These are phyloP conservation scores for Darksidea phi DNA, from an alignment of 495 filamentous ascomycete genomes.

Conservation along the genomic window DNA sequence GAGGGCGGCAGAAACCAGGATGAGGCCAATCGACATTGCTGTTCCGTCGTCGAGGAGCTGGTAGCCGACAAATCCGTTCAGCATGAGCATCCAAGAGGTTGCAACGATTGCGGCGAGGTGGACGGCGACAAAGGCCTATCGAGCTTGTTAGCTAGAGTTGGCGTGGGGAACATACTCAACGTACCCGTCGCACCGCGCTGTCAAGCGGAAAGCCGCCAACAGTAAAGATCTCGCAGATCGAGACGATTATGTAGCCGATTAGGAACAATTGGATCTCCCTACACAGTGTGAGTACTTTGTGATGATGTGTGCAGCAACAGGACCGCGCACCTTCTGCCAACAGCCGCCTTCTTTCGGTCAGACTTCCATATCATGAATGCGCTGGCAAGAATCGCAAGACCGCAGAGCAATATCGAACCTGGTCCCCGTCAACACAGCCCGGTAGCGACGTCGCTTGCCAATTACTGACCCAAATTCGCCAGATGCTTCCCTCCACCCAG, in stretches of 20 bases:
- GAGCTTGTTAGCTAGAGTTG: constrained; percentile 26
- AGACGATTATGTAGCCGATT: constrained; percentile 78
- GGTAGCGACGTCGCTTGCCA: neutral
- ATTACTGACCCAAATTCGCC: constrained; percentile 77
- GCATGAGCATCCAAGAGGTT: constrained; percentile 83
- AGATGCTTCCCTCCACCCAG: constrained; percentile 63
- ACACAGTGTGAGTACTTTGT: constrained; percentile 10
- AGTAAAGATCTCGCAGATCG: constrained; percentile 95
- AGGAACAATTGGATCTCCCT: constrained; percentile 98
- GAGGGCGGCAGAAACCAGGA: constrained; percentile 63
- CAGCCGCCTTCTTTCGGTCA: constrained; percentile 90
- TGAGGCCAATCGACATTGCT: constrained; percentile 71
- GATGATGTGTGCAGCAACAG: neutral
- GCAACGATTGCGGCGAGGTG: constrained; percentile 88
- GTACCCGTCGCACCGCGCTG: constrained; percentile 63
- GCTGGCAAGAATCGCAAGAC: constrained; percentile 68
- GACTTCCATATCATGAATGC: constrained; percentile 70
- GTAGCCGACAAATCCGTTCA: constrained; percentile 90
- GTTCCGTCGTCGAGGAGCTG: constrained; percentile 95
- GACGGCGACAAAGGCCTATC: constrained; percentile 83
- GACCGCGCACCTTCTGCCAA: constrained; percentile 75
- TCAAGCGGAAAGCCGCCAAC: constrained; percentile 82
- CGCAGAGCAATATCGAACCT: constrained; percentile 91
- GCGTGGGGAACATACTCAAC: constrained; percentile 30
- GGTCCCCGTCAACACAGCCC: constrained; percentile 11